Base-by-base conservation (phyloP, 345 rosid species). In the Pugionium dolabratum region DNA sequence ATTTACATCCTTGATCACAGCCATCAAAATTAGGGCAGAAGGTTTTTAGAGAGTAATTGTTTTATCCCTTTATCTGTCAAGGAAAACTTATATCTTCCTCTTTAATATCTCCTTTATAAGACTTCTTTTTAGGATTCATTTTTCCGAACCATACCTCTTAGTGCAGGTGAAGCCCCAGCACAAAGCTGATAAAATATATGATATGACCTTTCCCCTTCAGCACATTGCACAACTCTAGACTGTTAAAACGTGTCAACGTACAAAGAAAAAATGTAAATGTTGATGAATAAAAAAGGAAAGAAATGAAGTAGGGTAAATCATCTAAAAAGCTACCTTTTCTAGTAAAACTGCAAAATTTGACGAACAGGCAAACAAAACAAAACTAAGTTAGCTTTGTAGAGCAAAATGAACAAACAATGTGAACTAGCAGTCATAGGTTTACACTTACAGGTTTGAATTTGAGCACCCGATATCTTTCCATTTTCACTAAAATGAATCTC, bases 181-280 rank as follows among this genome's bases (percentile, higher is more conserved):
- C 99, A 94, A 69, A 94, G 97, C 73, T 94, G 99, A 86, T 94
- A 94, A 78, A 94, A 94, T 79, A 94, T 85, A 75, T 94, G 99
- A 78, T 94, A 94, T 66, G 99, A 88, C 81, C 99, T 88, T 80
- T 94, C 99, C 66, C 96, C 96, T 61, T 84, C 92, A 39, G 84
- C 80, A 84, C 97, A 90, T 69, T 94, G 99, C 75, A 94, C 99
- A 62, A 94, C 99, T 79, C 99, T 88, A 72, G 99, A 94, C 99
- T 94, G 95, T 79, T 83, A 73, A 75, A 42, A 49, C 44, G 67
- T 26, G 62, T 59, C 67, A 52, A 8, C 43, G 9, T 34, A 57
- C 5, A 57, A 57, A 78, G n/a, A 69, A 52, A 69, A 54, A 43
- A 76, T 54, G 75, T 48, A 42, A 75, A 41, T 54, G 40, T 47